Evolutionary conservation across 2,329 filamentous ascomycete genomes (phyloP), one percentile per base, ranked within the genome.

Genomic region (Nemania sp.): DNA sequence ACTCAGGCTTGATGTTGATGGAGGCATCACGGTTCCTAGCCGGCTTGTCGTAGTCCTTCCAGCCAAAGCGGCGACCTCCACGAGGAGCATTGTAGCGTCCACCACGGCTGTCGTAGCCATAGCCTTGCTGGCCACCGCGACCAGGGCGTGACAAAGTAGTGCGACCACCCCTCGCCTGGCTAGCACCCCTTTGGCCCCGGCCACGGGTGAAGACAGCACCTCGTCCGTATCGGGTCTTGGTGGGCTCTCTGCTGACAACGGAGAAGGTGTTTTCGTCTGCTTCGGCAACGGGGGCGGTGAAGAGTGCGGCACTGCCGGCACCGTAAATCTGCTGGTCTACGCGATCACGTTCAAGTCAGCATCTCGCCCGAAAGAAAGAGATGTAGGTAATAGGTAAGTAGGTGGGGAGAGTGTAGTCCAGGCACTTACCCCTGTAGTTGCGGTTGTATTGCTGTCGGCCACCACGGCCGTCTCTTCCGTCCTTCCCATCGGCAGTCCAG

Each of bases 41-140:
- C 69, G 96, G 96, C 90, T 98, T 98, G 85, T 99, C 96, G 80
- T 94, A 97, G 80, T 99, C 96, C 84, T 96, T 97, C 95, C 96
- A 98, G 79, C 96, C 96, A 78, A 98, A 98, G 75, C 96, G 90
- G 74, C 96, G 91, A 59, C 93, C 92, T 67, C 93, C 92, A 69
- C 93, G 90, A 72, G 92, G 90, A 62, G 90, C 87, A 61, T 87
- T 89, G 68, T 87, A 86, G 65, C 93, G 88, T 38, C 90, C 91
- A 55, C 92, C 90, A 70, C 90, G 87, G 78, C 89, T 89, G 77
- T 96, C 92, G 78, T 94, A 93, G 74, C 86, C 86, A 72, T 87
- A 86, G 73, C 88, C 87, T 74, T 88, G 86, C 77, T 93, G 89
- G 62, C 89, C 91, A 77, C 89, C 87, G 72, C 85, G 87, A 69